phyloP scores from a whole-genome alignment of 1,284 basidiomycete species.

The Rhodotorula sp. region DNA sequence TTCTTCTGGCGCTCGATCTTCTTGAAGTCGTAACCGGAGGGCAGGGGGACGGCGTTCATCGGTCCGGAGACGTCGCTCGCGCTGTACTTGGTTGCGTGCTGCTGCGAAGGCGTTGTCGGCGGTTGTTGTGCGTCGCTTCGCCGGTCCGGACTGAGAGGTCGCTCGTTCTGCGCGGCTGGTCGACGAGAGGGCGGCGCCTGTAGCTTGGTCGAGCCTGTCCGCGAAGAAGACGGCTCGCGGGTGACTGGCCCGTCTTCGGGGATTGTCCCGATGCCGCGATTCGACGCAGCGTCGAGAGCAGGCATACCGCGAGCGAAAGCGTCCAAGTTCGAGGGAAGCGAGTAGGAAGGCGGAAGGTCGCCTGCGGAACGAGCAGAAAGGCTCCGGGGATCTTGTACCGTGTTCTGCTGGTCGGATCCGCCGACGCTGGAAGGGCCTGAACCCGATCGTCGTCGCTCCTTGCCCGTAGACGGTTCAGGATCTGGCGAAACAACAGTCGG shows the following conservation, averaged over 20 bases:
- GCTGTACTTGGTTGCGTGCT: conserved; percentile 50
- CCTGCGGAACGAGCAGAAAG: conserved; percentile 4
- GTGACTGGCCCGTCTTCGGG: neutral
- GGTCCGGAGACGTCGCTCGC: conserved; percentile 83
- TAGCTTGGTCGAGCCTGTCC: conserved; percentile 5
- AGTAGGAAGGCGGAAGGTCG: conserved; percentile 35
- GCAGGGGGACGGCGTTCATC: conserved; percentile 78
- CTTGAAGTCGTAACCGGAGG: conserved; percentile 79
- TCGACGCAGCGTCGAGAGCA: neutral
- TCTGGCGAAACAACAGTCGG: conserved; percentile 6
- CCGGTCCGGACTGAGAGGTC: conserved; percentile 18
- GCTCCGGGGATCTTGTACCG: neutral
- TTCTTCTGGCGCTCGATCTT: conserved; percentile 53
- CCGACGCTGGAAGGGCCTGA: conserved; percentile 13
- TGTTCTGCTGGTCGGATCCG: neutral
- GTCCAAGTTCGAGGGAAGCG: conserved; percentile 38
- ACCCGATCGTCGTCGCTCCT: conserved; percentile 55
- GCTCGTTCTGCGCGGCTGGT: conserved; percentile 2
- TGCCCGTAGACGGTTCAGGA: conserved; percentile 40
- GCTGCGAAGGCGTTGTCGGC: conserved; percentile 53
- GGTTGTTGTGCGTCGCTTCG: conserved; percentile 48
- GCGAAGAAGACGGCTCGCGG: neutral
- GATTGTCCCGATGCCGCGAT: neutral
- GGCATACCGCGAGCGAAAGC: conserved; percentile 15
- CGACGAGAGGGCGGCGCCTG: conserved; percentile 20